Base-by-base conservation (phyloP, 1,284 basidiomycete genomes). In the Rhodofomes roseus region DNA sequence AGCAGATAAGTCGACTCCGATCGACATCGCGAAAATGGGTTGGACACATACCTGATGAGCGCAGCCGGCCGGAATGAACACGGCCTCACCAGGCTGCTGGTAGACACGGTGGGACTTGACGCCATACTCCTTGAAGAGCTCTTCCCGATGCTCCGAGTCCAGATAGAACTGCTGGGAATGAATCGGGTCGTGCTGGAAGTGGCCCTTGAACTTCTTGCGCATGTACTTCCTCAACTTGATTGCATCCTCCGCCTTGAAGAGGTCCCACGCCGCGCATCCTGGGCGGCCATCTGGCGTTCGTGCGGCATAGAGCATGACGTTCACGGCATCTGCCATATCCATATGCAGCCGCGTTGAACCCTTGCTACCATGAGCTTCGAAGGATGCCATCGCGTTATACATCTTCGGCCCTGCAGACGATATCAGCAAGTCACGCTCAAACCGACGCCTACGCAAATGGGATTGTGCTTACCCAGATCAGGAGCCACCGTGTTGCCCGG, bases 241-340 rank as follows among this genome's bases (percentile, higher is more conserved):
- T n/a, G 92, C 85, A 70, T 96, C 95, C 63, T 90, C 83, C 0
- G 93, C 87, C 29, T 85, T 83, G 77, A 87, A 98, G 51, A 98
- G 80, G 70, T 97, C 95, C 96, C 96, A 98, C 0, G 88, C 91
- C 0, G 96, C 96, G 63, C 85, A 89, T 1, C 95, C 95, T 1
- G 84, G 82, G 14, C 79, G 74, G 7, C 88, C 89, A 63, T 90
- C 84, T 0, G 82, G 77, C 3, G 81, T 81, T 1, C 73, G 67
- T 6, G 86, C 79, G 8, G 93, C 83, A 71, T 87, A 87, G 9
- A 92, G 83, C 91, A 98, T 94, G 66, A 97, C 84, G 73, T 98
- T 98, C 62, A 97, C 78, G 1, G 94, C 95, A 68, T 98, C 95
- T 0, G 95, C 94, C 82, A 96, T 94, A 74, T 98, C 95, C 93